Percentiles rank a stretch among this genome's conserved stretches.
Evolutionary conservation across 2,329 filamentous ascomycete species (phyloP).

Genomic region (Exophiala viscosa): DNA sequence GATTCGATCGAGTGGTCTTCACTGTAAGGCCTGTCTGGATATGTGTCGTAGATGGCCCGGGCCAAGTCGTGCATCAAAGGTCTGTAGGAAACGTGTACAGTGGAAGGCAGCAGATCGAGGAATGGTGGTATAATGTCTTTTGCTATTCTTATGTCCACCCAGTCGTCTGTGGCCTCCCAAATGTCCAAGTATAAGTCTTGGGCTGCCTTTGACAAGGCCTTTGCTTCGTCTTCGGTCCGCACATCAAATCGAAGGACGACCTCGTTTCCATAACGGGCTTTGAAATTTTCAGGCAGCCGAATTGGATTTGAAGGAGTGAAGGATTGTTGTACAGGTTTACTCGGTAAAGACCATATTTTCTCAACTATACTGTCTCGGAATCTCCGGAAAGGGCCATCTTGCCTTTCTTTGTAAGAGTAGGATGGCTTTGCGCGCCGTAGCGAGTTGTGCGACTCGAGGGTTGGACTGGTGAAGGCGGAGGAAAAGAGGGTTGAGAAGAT

Average conservation of each 20-base stretch:
- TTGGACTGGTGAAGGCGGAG: conserved; percentile 14
- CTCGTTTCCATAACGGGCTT: conserved; percentile 66
- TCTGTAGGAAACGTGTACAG: conserved; percentile 67
- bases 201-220: conserved; percentile 67
- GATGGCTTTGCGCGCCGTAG: background rate
- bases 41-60: conserved; percentile 71
- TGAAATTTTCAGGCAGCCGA: conserved; percentile 35
- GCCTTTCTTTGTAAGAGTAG: conserved; percentile 7
- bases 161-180: conserved; percentile 78
- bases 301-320: conserved; percentile 20
- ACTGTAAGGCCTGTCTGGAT: conserved; percentile 45
- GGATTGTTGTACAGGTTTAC: conserved; percentile 27
- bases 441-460: conserved; percentile 12
- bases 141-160: conserved; percentile 78
- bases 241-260: conserved; percentile 89
- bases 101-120: conserved; percentile 70
- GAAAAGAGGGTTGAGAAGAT: conserved; percentile 10
- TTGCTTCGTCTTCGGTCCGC: conserved; percentile 63
- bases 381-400: conserved; percentile 21
- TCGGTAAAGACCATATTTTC: conserved; percentile 40
- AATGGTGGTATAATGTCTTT: conserved; percentile 71
- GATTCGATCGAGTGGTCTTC: conserved; percentile 19
- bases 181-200: conserved; percentile 79
- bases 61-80: conserved; percentile 77
- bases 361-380: conserved; percentile 43